A percentile compares a stretch with the other conserved stretches of the same genome.
Conservation (phyloP, 257 asterid genomes). For the Lavandula angustifolia region DNA sequence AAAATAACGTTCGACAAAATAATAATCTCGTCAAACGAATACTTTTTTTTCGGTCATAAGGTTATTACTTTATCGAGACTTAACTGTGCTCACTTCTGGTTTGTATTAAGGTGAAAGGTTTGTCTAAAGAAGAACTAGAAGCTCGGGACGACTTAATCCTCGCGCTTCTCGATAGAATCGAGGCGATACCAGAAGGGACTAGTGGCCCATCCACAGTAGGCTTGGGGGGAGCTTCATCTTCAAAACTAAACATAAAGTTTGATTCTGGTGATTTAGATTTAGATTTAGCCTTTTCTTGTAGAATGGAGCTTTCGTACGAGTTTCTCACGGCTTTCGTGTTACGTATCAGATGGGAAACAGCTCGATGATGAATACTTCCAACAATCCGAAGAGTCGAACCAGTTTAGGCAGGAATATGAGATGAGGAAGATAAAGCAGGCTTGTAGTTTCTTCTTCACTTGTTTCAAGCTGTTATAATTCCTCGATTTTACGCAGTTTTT, state of each 20-base stretch:
- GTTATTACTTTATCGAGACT: too few species aligned
- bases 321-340: neutral
- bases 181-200: constrained; percentile 68
- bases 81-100: neutral
- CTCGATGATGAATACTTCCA: constrained; percentile 56
- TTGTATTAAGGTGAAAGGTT: constrained; percentile 67
- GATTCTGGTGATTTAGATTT: constrained; percentile 52
- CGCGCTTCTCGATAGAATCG: constrained; percentile 65
- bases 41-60: too few species aligned
- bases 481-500: neutral
- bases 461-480: neutral
- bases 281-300: neutral
- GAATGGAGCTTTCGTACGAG: neutral
- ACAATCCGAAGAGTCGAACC: constrained; percentile 64
- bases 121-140: constrained; percentile 63
- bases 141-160: constrained; percentile 73
- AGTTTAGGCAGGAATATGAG: constrained; percentile 75
- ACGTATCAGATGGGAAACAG: constrained; percentile 50
- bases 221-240: constrained; percentile 51
- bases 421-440: constrained; percentile 94
- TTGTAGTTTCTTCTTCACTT: constrained; percentile 45
- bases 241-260: constrained; percentile 60
- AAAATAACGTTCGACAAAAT: too few species aligned
- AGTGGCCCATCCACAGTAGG: constrained; percentile 39
- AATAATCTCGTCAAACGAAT: too few species aligned